Base-by-base conservation (phyloP, 345 rosid species). In the Geranium brycei region DNA sequence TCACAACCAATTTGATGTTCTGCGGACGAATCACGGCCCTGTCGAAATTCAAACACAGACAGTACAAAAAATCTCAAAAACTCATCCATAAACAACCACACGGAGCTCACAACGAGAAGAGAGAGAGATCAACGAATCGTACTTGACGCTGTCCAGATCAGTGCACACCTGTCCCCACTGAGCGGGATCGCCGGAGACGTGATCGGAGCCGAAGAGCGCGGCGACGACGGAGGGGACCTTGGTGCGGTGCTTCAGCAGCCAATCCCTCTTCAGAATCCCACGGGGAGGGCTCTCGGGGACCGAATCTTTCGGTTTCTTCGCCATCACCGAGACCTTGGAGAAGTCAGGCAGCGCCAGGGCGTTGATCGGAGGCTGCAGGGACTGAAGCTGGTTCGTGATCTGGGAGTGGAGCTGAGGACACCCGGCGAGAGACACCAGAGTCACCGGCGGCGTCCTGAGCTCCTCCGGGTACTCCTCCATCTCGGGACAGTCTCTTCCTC, bases 401-500 rank as follows among this genome's bases (percentile, higher is more conserved):
- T 77, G 13, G 31, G 79, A 62, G 58, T 89, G 97, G n/a, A 75
- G 81, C 62, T 87, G 88, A 3, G 85, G 30, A 71, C 85, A 73
- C 7, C 93, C 98, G 53, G 82, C 95, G 47, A 92, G 76, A n/a
- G 98, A 79, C 53, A 89, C 73, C 73, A 92, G 82, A 40, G 80
- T 67, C 67, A 89, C 96, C 69, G 93, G 98, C 66, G 95, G 95
- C 31, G 85, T 86, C 70, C 97, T 77, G 23, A 82, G 75, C 81
- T 92, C 98, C 71, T 92, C 95, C 63, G 98, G 93, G 75, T 89
- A 92, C 69, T 87, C 93, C 70, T 92, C 96, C 98, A 86, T 87
- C 58, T 35, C 55, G 53, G 11, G 11, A 8, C 3, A 5, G 28
- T 23, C 28, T 1, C 28, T 23, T 23, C 28, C 28, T 23, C 28